A percentile compares a stretch with the other conserved stretches of the same genome.
phyloP scores from a whole-genome alignment of 2,329 filamentous ascomycete species.

The Knufia fluminis region DNA sequence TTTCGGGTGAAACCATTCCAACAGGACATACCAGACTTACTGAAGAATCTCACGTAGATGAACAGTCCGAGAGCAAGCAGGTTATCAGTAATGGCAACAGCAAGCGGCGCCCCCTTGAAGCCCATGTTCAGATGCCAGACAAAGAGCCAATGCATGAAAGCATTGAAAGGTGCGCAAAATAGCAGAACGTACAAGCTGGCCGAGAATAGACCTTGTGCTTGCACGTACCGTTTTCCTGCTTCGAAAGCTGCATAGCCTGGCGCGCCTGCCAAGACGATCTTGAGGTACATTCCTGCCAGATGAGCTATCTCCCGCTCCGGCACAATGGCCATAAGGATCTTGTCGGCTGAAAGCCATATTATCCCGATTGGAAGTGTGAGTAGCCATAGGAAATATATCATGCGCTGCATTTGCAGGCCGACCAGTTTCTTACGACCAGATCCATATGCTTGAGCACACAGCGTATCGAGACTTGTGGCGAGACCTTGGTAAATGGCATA shows the following conservation, averaged over 20 bases:
- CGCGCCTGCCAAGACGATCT: conserved; percentile 58
- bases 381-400: conserved; percentile 66
- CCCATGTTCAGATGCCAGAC: conserved; percentile 62
- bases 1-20: conserved; percentile 70
- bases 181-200: conserved; percentile 76
- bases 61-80: conserved; percentile 64
- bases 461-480: conserved; percentile 80
- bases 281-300: conserved; percentile 65
- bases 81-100: conserved; percentile 65
- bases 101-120: conserved; percentile 72
- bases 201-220: conserved; percentile 78
- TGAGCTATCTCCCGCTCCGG: conserved; percentile 62
- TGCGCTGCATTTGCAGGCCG: conserved; percentile 70
- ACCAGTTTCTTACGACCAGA: conserved; percentile 84
- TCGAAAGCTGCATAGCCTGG: conserved; percentile 72
- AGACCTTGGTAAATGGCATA: conserved; percentile 65
- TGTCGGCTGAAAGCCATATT: conserved; percentile 60
- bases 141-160: conserved; percentile 68
- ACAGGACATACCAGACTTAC: conserved; percentile 54
- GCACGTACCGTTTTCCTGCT: conserved; percentile 72
- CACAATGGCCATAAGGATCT: conserved; percentile 57
- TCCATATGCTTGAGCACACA: conserved; percentile 89
- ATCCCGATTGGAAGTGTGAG: conserved; percentile 63
- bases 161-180: conserved; percentile 73
- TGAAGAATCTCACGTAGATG: conserved; percentile 61